phyloP scores from a whole-genome alignment of 192 early-diverging fungal genomes.

The Coemansia umbellata region DNA sequence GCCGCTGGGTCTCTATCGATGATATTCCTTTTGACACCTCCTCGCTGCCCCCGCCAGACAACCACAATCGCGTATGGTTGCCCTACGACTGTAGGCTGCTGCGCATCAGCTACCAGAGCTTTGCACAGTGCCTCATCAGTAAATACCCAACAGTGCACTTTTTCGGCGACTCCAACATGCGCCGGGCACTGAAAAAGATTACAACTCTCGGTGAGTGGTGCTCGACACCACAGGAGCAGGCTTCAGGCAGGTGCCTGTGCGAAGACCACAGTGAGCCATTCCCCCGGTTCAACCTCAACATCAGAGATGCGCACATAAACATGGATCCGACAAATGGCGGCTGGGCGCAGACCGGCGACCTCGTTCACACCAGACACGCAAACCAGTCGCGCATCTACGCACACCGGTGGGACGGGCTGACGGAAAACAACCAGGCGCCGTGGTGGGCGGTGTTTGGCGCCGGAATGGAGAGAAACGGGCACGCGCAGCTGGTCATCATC shows the following conservation, averaged over 20 bases:
- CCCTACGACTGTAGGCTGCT: conserved; percentile 46
- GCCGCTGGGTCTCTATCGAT: conserved; percentile 41
- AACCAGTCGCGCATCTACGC: conserved; percentile 1
- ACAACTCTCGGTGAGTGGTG: conserved; percentile 48
- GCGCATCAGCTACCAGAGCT: conserved; percentile 26
- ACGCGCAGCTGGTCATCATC: too few relatives aligned
- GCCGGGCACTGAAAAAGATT: conserved; percentile 46
- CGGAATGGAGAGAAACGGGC: background rate
- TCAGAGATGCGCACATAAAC: conserved; percentile 5
- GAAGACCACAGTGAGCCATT: conserved; percentile 35
- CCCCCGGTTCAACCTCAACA: conserved; percentile 22
- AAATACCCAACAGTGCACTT: conserved; percentile 35
- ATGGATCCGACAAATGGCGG: conserved; percentile 10
- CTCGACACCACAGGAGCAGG: background rate
- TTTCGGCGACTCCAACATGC: conserved; percentile 54
- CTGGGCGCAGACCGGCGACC: too few relatives aligned
- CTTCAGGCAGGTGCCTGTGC: conserved; percentile 34
- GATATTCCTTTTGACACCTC: conserved; percentile 3
- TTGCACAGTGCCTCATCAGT: conserved; percentile 26
- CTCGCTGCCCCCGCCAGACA: conserved; percentile 8
- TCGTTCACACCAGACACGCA: too few relatives aligned
- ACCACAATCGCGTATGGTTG: conserved; percentile 41
- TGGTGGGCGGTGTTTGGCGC: conserved; percentile 18
- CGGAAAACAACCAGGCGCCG: conserved; percentile 19
- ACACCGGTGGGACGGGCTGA: background rate